phyloP scores from a whole-genome alignment of 1,284 basidiomycete species.

The Athelia sp. region DNA sequence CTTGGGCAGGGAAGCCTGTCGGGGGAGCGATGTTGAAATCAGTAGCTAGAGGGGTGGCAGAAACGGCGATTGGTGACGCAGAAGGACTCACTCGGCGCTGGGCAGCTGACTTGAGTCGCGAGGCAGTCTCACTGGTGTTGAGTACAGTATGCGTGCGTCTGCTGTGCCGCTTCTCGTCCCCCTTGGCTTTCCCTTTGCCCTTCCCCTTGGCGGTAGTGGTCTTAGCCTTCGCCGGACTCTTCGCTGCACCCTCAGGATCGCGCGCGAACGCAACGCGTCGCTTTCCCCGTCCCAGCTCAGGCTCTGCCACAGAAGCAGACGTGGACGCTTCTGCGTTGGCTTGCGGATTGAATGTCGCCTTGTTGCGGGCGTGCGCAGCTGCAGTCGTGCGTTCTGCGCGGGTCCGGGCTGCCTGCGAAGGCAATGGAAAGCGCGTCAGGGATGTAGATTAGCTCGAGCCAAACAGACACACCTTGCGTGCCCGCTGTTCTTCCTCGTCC shows the following conservation, averaged over 20 bases:
- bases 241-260: conserved; percentile 8
- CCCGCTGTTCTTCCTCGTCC: conserved; percentile 56
- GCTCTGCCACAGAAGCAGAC: conserved; percentile 3
- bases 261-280: conserved; percentile 49
- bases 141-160: conserved; percentile 58
- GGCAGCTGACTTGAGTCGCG: conserved; percentile 49
- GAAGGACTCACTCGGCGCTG: conserved; percentile 31
- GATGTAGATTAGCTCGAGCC: not conserved
- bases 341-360: conserved; percentile 58
- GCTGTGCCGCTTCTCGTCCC: conserved; percentile 53
- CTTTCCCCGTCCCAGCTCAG: conserved; percentile 28
- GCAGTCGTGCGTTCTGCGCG: conserved; percentile 54
- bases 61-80: conserved; percentile 1
- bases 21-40: not conserved
- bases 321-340: conserved; percentile 4
- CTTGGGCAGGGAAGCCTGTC: conserved; percentile 55
- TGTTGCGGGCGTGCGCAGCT: conserved; percentile 58
- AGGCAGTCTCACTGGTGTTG: conserved; percentile 59
- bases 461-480: conserved; percentile 40
- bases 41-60: too few species aligned
- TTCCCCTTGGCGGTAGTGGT: too few species aligned
- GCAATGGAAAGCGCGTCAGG: not conserved
- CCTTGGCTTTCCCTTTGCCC: conserved; percentile 1
- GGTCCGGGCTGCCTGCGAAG: not conserved
- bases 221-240: not conserved